Evolutionary conservation across 2,329 filamentous ascomycete species (phyloP).

Genomic region (Aspergillus phoenicis): DNA sequence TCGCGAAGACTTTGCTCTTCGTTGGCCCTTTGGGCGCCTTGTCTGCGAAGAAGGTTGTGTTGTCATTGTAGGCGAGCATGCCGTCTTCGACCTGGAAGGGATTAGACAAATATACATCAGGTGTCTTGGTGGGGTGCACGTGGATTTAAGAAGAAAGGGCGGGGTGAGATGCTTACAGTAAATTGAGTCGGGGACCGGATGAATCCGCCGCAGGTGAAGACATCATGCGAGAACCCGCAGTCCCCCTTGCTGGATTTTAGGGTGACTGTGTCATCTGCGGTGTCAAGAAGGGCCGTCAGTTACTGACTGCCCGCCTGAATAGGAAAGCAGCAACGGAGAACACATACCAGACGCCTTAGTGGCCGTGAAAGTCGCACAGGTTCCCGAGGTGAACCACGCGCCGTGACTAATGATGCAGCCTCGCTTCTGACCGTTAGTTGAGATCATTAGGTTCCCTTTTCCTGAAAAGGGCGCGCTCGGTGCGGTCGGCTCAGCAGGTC

Average conservation of each 20-base stretch:
- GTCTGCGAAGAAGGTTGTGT: conserved; percentile 43
- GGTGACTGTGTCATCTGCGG: conserved; percentile 49
- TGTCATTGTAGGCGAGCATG: conserved; percentile 37
- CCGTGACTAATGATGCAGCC: conserved; percentile 71
- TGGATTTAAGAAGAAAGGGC: not conserved
- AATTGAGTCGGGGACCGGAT: conserved; percentile 34
- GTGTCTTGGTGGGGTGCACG: not conserved
- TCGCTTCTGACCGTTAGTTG: conserved; percentile 32
- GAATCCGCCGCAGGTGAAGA: conserved; percentile 55
- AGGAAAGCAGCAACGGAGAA: not conserved
- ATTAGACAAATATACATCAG: not conserved
- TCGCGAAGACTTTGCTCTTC: conserved; percentile 39
- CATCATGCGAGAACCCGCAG: conserved; percentile 59
- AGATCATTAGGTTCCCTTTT: conserved; percentile 62
- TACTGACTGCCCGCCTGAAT: not conserved
- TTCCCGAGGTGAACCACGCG: conserved; percentile 68
- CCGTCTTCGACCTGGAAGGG: conserved; percentile 32
- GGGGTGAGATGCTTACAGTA: conserved; percentile 26
- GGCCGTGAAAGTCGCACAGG: conserved; percentile 62
- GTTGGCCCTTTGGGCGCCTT: conserved; percentile 39
- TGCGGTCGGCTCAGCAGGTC: conserved; percentile 33
- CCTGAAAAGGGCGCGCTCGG: conserved; percentile 55
- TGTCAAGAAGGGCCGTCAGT: not conserved
- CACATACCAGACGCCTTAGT: conserved; percentile 34
- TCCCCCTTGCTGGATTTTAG: conserved; percentile 60